Base-by-base conservation (phyloP, 2,329 filamentous ascomycete genomes). In the Onygenales sp. region DNA sequence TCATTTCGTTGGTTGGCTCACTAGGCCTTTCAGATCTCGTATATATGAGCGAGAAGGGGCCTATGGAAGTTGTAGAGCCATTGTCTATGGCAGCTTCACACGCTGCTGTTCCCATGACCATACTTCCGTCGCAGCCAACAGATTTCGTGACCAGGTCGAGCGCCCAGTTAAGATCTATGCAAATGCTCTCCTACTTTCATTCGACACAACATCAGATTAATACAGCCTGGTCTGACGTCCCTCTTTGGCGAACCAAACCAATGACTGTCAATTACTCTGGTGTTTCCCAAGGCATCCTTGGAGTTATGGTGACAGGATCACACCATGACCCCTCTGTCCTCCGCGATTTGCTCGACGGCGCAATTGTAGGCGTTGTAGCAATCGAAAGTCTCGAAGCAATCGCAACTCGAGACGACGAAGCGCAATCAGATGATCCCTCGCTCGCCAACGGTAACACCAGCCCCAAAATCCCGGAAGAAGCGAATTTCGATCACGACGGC, bases 161-260 rank as follows among this genome's bases (percentile, higher is more conserved):
- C 32, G 70, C 72, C 1, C 77, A 82, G 54, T 61, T 79, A 6
- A 70, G 77, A 45, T 70, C 72, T 17, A 83, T 84, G 79, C 79
- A 82, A 56, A 79, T 76, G 57, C 75, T 82, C 57, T 80, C 80
- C 1, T 84, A 83, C 61, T 83, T 84, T 62, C 81, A 84, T 61
- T 63, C 65, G 14, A 63, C 64, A 40, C 62, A 64, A 7, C 55
- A 52, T 34, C 59, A 61, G 40, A 43, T 63, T 21, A 59, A 62
- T 39, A 63, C 69, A 2, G 59, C 67, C 3, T 83, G 78, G 77
- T 67, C 67, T 27, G 60, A 69, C 3, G 66, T 66, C 3, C 71
- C 78, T 0, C 66, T 83, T 7, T 72, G 71, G 6, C 64, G 65
- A 9, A 64, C 68, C 17, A 65, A 67, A 8, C 77, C 78, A 0